Percentiles rank a stretch among this genome's conserved stretches.
These are phyloP conservation scores for Pseudotsuga menziesii DNA, from an alignment of 75 land plant genomes.

Conservation along the genomic window DNA sequence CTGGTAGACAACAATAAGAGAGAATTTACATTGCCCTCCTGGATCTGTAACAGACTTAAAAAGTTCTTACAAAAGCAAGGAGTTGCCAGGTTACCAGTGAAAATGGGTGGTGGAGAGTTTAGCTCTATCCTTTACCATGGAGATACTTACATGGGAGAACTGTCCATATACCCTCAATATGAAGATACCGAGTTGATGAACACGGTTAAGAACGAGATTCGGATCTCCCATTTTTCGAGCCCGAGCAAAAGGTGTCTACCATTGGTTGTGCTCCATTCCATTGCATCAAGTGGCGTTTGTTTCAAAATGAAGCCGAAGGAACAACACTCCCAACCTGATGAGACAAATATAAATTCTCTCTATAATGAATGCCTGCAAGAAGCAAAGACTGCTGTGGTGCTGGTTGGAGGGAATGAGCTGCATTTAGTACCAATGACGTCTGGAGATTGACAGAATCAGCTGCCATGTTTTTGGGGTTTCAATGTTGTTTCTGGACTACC, in stretches of 20 bases:
- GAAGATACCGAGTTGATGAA: conserved; percentile 6
- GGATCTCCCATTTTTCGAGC: conserved; percentile 56
- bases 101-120: conserved; percentile 21
- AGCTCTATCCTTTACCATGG: conserved; percentile 45
- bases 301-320: too few relatives aligned
- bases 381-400: too few relatives aligned
- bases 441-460: too few relatives aligned
- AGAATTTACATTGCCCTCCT: neutral
- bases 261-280: too few relatives aligned
- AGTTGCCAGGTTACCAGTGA: neutral
- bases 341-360: too few relatives aligned
- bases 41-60: neutral
- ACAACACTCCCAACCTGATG: too few relatives aligned
- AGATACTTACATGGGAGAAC: conserved; percentile 41
- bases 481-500: too few relatives aligned
- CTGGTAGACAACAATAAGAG: neutral
- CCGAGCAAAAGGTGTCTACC: conserved; percentile 89
- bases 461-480: too few relatives aligned
- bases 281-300: too few relatives aligned
- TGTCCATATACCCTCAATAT: conserved; percentile 33
- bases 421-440: too few relatives aligned
- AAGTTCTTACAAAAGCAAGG: neutral
- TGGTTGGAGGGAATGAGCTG: too few relatives aligned
- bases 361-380: too few relatives aligned
- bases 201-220: conserved; percentile 35